phyloP scores from a whole-genome alignment of 495 filamentous ascomycete species.

The Diplogelasinospora grovesii region DNA sequence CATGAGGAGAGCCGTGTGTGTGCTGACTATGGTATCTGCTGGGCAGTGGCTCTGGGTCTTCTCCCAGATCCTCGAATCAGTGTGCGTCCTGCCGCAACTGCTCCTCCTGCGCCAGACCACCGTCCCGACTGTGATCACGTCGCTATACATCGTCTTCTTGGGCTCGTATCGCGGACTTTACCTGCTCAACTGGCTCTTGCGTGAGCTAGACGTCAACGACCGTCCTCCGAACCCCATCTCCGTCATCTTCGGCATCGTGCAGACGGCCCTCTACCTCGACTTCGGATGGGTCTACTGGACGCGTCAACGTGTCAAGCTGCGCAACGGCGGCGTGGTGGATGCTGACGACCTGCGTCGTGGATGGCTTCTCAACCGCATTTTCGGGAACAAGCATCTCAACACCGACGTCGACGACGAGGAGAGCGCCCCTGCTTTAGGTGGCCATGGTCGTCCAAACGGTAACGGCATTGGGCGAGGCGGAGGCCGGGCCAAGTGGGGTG shows the following conservation, averaged over 20 bases:
- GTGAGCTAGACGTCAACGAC: constrained; percentile 49
- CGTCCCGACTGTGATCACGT: constrained; percentile 93
- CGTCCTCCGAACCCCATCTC: constrained; percentile 62
- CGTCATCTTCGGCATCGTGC: constrained; percentile 78
- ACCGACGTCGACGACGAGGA: constrained; percentile 41
- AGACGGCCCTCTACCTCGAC: constrained; percentile 87
- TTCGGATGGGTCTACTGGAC: constrained; percentile 97
- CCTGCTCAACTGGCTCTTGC: constrained; percentile 84
- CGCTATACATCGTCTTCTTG: constrained; percentile 82
- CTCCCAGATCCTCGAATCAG: constrained; percentile 82
- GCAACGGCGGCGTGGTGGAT: constrained; percentile 87
- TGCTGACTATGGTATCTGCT: too few relatives aligned
- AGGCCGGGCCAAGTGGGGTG: constrained; percentile 57
- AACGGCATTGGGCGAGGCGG: constrained; percentile 17
- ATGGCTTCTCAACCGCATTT: constrained; percentile 59
- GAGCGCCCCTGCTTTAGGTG: constrained; percentile 37
- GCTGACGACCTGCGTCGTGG: constrained; percentile 78
- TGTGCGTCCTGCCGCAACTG: constrained; percentile 85
- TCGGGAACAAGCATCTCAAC: constrained; percentile 42
- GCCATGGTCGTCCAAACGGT: constrained; percentile 19
- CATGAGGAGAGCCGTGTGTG: constrained; percentile 81
- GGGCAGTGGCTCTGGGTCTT: constrained; percentile 78
- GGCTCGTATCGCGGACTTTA: constrained; percentile 89
- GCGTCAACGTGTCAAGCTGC: constrained; percentile 87
- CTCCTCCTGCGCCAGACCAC: constrained; percentile 87